phyloP scores from a whole-genome alignment of 768 basidiomycete species.

The Cyathus striatus region DNA sequence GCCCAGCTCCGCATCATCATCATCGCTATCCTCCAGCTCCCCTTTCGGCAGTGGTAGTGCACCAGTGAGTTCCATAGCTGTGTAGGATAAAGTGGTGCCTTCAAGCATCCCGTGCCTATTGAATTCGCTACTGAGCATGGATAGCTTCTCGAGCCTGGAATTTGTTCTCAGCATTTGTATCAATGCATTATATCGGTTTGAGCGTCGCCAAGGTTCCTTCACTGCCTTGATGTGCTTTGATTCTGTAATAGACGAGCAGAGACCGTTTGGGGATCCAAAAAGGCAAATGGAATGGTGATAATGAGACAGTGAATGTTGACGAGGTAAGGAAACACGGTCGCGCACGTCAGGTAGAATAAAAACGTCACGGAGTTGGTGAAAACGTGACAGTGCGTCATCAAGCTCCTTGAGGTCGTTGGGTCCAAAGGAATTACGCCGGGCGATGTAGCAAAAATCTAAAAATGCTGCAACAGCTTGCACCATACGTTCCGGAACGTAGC shows the following conservation, averaged over 20 bases:
- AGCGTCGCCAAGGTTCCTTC: neutral
- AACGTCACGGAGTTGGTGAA: neutral
- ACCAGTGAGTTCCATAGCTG: too few relatives aligned
- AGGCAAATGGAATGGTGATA: neutral
- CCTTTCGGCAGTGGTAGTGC: neutral
- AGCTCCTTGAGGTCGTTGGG: neutral
- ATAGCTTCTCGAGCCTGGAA: neutral
- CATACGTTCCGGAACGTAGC: conserved; percentile 10
- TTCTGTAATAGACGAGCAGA: neutral
- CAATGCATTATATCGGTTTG: neutral
- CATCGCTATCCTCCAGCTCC: neutral
- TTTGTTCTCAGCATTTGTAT: neutral
- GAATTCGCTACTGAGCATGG: neutral
- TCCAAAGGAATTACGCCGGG: neutral
- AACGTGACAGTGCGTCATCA: conserved; percentile 2
- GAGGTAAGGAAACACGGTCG: neutral
- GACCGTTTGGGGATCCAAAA: neutral
- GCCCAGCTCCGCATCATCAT: conserved; percentile 1
- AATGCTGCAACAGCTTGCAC: conserved; percentile 10
- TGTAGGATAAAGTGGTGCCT: neutral
- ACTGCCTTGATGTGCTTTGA: neutral
- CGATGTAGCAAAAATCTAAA: conserved; percentile 16
- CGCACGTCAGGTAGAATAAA: neutral
- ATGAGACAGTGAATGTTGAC: neutral
- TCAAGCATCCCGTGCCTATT: neutral